These are phyloP conservation scores for Eruca vesicaria DNA, from an alignment of 441 rosid genomes.

Conservation along the genomic window DNA sequence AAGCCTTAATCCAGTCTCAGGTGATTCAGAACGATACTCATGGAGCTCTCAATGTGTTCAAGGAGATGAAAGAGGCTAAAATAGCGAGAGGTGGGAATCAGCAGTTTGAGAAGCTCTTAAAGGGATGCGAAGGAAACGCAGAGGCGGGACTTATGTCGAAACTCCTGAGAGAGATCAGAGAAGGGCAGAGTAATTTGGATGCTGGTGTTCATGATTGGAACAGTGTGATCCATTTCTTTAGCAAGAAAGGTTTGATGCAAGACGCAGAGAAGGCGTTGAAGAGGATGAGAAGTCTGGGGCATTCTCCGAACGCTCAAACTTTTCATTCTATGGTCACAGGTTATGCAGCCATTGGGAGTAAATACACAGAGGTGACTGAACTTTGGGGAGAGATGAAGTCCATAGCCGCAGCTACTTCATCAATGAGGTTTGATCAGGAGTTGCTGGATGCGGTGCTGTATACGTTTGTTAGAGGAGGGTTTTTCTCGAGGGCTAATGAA, in stretches of 20 bases:
- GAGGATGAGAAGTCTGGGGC: conserved; percentile 85
- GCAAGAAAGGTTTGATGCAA: conserved; percentile 84
- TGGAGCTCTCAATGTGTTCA: conserved; percentile 73
- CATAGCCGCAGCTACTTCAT: conserved; percentile 58
- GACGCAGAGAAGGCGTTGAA: conserved; percentile 89
- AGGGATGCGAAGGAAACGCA: conserved; percentile 57
- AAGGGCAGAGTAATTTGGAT: conserved; percentile 63
- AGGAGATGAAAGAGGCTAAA: conserved; percentile 76
- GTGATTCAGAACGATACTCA: conserved; percentile 61
- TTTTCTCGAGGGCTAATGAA: conserved; percentile 81
- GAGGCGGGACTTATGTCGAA: conserved; percentile 77
- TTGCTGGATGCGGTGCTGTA: conserved; percentile 83
- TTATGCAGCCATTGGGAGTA: conserved; percentile 84
- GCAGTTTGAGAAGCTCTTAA: conserved; percentile 63
- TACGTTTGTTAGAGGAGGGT: conserved; percentile 88
- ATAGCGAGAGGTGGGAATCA: conserved; percentile 53
- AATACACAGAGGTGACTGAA: conserved; percentile 85
- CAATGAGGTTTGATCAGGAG: conserved; percentile 87
- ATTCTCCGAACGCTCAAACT: conserved; percentile 83
- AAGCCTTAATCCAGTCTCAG: conserved; percentile 58
- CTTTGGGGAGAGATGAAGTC: conserved; percentile 97
- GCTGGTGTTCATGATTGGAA: conserved; percentile 87
- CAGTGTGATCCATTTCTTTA: conserved; percentile 81
- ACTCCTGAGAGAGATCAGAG: conserved; percentile 77
- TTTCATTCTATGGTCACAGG: conserved; percentile 94